Base-by-base conservation (phyloP, 495 filamentous ascomycete genomes). In the Entonaema liquescens region DNA sequence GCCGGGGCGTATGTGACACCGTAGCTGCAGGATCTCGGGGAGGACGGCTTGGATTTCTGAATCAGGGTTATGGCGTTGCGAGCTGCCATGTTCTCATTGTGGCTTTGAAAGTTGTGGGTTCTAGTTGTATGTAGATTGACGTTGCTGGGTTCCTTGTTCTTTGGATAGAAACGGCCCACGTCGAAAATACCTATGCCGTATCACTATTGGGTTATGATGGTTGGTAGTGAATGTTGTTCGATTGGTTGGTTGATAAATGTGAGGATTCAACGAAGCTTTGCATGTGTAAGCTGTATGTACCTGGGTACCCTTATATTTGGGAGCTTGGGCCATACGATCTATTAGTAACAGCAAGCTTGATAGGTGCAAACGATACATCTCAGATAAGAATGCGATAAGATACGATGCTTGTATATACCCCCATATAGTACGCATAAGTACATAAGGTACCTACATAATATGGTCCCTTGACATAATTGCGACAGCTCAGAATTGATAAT, bases 1-100 rank as follows among this genome's bases (percentile, higher is more conserved):
- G n/a, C 88, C 87, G 12, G 89, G 87, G 52, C 90, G 90, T 59
- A 91, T 87, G 68, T 86, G 85, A 77, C 89, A 92, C 28, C 82
- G 81, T 55, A 87, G 68, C 62, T 82, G 81, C 21, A 87, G 70
- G 2, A 76, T 77, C n/a, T 78, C 80, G 25, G 75, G 13, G 78
- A 70, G 1, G 65, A 57, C 1, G 70, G 0, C 33, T 73, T 73
- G 1, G 82, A 80, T 15, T 81, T 83, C 28, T 77, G 64, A 17
- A 76, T 50, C 1, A 78, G 64, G 19, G 57, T 69, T 59, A 78
- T 73, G 25, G 76, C 76, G 52, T 56, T 73, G 29, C 74, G 74
- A 13, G 68, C 26, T 26, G 76, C 74, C 76, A 77, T 77, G 19
- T 44, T 61, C 0, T 56, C 50, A 31, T 54, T 54, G 23, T 54